Base-by-base conservation (phyloP, 2,329 filamentous ascomycete species). In the Sporothrix variecibatus region DNA sequence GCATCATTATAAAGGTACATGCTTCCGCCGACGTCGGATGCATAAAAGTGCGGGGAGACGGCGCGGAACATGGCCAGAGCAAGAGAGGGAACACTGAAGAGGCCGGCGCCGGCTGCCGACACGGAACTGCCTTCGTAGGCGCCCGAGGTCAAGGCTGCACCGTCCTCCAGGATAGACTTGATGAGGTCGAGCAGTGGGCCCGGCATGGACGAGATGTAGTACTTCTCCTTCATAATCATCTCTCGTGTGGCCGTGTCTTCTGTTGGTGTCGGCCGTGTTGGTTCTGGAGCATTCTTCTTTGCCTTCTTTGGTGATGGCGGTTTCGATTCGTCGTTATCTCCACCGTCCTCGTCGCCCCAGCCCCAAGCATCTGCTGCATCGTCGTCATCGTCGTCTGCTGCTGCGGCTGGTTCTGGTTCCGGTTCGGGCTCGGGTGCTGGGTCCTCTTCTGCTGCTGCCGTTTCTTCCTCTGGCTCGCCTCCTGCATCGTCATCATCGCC, bases 191-290 rank as follows among this genome's bases (percentile, higher is more conserved):
- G 85, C 15, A 98, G 90, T 3, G 91, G 89, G 75, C 94, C 91
- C 0, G 96, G 95, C 81, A 98, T 92, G 2, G 93, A 92, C 0
- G 95, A 98, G 71, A 97, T 93, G 74, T 91, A 93, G 81, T 97
- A 99, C 1, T 88, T 93, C 82, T 99, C 96, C 75, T 88, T 92
- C 62, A 98, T 83, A 0, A 93, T 92, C 75, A 98, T 84, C 80
- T 96, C 92, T 73, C 90, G 86, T 76, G 51, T 71, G 58, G 40
- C 34, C 3, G 53, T 12, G 17, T 51, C 49, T 34, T 46, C 34
- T 34, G 38, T 3, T 46, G 28, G 26, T 43, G 23, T 20, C 31
- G 43, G 7, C 23, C 20, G 20, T n/a, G 38, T 1, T 28, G 67
- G 40, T 3, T 34, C 17, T 46, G 65, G 72, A 46, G 74, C 75